Conservation (phyloP, 2,329 filamentous ascomycete genomes). For the Mycosphaerelloides madeirae region DNA sequence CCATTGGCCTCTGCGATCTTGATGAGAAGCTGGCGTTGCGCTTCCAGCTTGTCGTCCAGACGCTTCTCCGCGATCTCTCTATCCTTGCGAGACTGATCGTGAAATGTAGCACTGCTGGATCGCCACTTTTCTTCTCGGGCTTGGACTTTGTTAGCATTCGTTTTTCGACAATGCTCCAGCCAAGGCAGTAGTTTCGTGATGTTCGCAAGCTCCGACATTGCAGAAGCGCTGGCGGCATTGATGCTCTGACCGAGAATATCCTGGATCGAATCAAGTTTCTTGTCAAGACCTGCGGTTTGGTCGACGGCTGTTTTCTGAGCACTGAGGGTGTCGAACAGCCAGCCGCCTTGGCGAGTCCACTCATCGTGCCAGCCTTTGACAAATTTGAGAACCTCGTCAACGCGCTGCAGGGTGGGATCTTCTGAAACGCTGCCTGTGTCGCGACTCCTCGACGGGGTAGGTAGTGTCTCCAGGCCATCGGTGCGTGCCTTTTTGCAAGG, state of each 20-base stretch:
- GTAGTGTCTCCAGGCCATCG: conserved; percentile 8
- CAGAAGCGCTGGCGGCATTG: conserved; percentile 23
- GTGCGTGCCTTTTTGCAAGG: conserved; percentile 17
- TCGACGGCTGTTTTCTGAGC: conserved; percentile 13
- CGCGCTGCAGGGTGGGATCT: conserved; percentile 9
- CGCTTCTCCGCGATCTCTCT: conserved; percentile 34
- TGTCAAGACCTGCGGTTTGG: conserved; percentile 11
- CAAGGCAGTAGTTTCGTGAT: conserved; percentile 35
- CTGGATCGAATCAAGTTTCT: conserved; percentile 21
- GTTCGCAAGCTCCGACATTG: conserved; percentile 25
- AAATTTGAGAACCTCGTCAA: conserved; percentile 13
- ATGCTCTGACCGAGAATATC: conserved; percentile 25
- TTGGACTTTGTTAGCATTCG: conserved; percentile 32
- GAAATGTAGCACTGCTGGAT: conserved; percentile 37
- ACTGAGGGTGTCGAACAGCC: conserved; percentile 27
- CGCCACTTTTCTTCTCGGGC: conserved; percentile 39
- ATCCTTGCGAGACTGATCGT: conserved; percentile 33
- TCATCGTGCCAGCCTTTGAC: conserved; percentile 23
- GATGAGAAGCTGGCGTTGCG: conserved; percentile 28
- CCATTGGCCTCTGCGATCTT: conserved; percentile 25
- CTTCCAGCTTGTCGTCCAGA: conserved; percentile 30
- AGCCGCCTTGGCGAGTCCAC: conserved; percentile 28
- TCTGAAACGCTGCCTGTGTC: conserved; percentile 11
- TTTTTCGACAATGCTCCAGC: conserved; percentile 37
- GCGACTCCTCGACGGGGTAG: conserved; percentile 1